phyloP scores from a whole-genome alignment of 2,329 filamentous ascomycete species.

The Hypoxylon sp. region DNA sequence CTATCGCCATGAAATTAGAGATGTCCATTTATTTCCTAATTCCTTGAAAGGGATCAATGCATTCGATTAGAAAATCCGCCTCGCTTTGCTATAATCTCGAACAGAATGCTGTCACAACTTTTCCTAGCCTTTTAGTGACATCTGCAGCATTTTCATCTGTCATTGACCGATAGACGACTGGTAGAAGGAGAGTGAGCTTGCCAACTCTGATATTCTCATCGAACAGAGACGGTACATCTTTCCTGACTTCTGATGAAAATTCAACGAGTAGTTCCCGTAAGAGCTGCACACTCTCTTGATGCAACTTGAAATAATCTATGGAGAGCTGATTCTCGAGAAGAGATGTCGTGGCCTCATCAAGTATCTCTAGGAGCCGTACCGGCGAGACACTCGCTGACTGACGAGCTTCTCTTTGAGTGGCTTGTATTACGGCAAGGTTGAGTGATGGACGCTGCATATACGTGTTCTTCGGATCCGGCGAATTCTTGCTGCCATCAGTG shows the following conservation, averaged over 20 bases:
- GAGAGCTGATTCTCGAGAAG: conserved; percentile 45
- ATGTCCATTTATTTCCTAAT: too few species aligned
- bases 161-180: conserved; percentile 19
- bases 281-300: conserved; percentile 38
- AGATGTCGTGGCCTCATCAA: conserved; percentile 42
- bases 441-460: not conserved
- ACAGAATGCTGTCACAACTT: conserved; percentile 14
- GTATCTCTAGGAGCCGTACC: conserved; percentile 44
- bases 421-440: conserved; percentile 11
- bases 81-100: not conserved
- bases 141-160: not conserved
- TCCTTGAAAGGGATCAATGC: too few species aligned
- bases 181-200: conserved; percentile 19
- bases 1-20: too few species aligned
- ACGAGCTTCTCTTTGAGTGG: conserved; percentile 19
- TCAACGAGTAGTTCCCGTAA: conserved; percentile 27
- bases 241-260: conserved; percentile 25
- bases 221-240: conserved; percentile 8
- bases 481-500: not conserved
- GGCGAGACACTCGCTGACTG: conserved; percentile 41
- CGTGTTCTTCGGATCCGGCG: not conserved
- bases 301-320: conserved; percentile 47
- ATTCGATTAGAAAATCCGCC: not conserved
- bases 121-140: conserved; percentile 1
- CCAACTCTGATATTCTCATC: conserved; percentile 13